Conservation (phyloP, 2,329 filamentous ascomycete species). For the Nemania abortiva region DNA sequence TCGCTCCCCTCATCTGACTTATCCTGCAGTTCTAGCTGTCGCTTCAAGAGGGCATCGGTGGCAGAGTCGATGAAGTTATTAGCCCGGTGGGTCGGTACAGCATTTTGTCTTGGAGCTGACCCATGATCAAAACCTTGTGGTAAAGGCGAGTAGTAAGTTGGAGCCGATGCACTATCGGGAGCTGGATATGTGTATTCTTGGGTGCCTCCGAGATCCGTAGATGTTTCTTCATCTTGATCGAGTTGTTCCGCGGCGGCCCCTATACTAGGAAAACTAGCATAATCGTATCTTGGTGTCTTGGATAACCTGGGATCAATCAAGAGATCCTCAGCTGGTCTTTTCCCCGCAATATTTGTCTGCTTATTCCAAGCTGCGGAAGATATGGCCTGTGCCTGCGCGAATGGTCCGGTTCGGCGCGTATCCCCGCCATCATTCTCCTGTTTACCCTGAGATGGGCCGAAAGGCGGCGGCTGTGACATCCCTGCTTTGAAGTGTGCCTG, state of each 20-base stretch:
- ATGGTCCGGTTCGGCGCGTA: neutral
- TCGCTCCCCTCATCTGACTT: conserved; percentile 35
- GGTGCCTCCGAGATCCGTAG: too few relatives aligned
- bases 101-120: neutral
- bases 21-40: conserved; percentile 42
- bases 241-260: neutral
- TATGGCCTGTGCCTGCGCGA: neutral
- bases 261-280: neutral
- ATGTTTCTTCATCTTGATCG: neutral
- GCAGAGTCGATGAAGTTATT: conserved; percentile 34
- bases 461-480: conserved; percentile 13
- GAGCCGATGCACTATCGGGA: neutral
- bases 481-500: conserved; percentile 45
- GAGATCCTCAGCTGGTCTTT: conserved; percentile 18
- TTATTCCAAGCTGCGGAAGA: conserved; percentile 9
- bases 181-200: conserved; percentile 19
- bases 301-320: conserved; percentile 28
- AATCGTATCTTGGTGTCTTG: conserved; percentile 3
- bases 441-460: neutral
- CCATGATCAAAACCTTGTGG: neutral
- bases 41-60: conserved; percentile 47
- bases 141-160: neutral
- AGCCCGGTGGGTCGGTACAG: conserved; percentile 4
- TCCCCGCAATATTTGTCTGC: conserved; percentile 1
- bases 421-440: conserved; percentile 3